phyloP scores from a whole-genome alignment of 2,329 filamentous ascomycete species.

The Rosellinia necatrix region DNA sequence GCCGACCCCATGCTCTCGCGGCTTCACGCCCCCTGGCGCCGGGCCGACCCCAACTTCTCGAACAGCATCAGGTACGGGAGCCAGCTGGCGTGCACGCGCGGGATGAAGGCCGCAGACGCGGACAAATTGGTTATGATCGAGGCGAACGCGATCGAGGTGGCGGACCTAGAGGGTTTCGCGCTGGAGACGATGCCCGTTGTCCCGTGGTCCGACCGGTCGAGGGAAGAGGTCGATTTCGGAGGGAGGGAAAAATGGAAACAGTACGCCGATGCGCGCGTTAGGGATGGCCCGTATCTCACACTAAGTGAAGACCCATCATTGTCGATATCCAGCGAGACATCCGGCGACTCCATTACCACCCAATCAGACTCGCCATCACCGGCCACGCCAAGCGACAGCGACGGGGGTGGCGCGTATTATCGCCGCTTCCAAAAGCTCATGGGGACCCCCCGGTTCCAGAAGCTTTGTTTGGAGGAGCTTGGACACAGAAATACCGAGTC shows the following conservation, averaged over 20 bases:
- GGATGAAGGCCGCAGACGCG: not conserved
- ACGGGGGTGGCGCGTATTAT: conserved; percentile 3
- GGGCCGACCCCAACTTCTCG: conserved; percentile 17
- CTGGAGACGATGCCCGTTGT: conserved; percentile 15
- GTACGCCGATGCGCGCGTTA: conserved; percentile 20
- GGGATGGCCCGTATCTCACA: conserved; percentile 11
- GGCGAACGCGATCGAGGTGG: not conserved
- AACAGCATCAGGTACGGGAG: conserved; percentile 28
- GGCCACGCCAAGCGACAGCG: not conserved
- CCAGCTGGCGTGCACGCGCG: conserved; percentile 16
- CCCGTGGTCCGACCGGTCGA: conserved; percentile 25
- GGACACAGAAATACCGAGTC: not conserved
- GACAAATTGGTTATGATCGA: not conserved
- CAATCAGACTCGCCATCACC: not conserved
- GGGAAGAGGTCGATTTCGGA: conserved; percentile 23
- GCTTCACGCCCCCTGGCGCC: conserved; percentile 43
- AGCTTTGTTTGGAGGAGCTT: not conserved
- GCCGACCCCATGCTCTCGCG: conserved; percentile 44
- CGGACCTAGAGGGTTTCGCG: not conserved
- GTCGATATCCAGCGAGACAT: not conserved
- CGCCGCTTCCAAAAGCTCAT: conserved; percentile 3
- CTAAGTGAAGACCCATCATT: not conserved
- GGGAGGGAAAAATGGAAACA: conserved; percentile 11
- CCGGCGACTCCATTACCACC: not conserved
- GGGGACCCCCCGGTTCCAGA: not conserved